phyloP scores from a whole-genome alignment of 352 stramenopile genomes.

The Chrysophaeum taylorii region DNA sequence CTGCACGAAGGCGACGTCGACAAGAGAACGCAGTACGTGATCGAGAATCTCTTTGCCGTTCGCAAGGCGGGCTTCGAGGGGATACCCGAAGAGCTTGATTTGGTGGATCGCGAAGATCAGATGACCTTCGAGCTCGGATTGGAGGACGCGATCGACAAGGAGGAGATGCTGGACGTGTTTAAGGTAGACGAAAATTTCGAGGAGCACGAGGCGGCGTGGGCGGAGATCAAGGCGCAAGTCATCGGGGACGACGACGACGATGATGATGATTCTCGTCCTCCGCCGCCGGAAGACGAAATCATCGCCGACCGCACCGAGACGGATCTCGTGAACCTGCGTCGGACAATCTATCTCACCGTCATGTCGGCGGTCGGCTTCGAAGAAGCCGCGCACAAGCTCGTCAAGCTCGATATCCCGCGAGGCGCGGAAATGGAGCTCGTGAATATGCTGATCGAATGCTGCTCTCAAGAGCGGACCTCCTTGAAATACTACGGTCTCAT shows the following conservation, averaged over 20 bases:
- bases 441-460: slow-evolving; percentile 99
- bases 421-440: slow-evolving; percentile 93
- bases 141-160: slow-evolving; percentile 86
- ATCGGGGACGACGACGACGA: slow-evolving; percentile 72
- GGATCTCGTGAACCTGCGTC: slow-evolving; percentile 87
- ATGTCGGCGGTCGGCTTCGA: slow-evolving; percentile 98
- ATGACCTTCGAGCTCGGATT: slow-evolving; percentile 94
- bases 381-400: slow-evolving; percentile 96
- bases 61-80: slow-evolving; percentile 82
- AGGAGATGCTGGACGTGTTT: slow-evolving; percentile 92
- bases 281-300: slow-evolving; percentile 14
- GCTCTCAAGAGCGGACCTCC: slow-evolving; percentile 92
- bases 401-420: slow-evolving; percentile 89
- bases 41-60: slow-evolving; percentile 91
- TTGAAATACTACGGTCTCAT: slow-evolving; percentile 92
- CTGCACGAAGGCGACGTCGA: slow-evolving; percentile 91
- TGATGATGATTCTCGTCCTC: no score
- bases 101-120: slow-evolving; percentile 95
- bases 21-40: slow-evolving; percentile 94
- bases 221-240: slow-evolving; percentile 87
- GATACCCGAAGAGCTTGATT: slow-evolving; percentile 82
- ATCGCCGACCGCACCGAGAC: slow-evolving; percentile 31
- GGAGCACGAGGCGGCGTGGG: slow-evolving; percentile 92
- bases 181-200: slow-evolving; percentile 79
- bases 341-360: slow-evolving; percentile 98